Percentiles rank a stretch among this genome's conserved stretches.
These are phyloP conservation scores for Botrytis aclada DNA, from an alignment of 2,329 filamentous ascomycete genomes.

Conservation along the genomic window DNA sequence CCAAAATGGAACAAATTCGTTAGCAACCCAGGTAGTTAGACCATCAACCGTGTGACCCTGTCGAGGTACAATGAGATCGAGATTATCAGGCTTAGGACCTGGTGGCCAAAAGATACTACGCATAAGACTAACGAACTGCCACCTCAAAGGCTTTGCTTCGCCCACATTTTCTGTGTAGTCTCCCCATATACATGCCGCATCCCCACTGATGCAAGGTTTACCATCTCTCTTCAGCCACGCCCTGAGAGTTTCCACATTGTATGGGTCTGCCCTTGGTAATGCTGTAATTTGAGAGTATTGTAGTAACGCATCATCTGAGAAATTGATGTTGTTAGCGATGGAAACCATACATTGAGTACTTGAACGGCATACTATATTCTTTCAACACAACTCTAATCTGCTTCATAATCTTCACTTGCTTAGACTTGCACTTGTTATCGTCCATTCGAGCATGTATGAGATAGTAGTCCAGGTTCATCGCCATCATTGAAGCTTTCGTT, in stretches of 20 bases:
- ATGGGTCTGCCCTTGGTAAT: slow-evolving; percentile 21
- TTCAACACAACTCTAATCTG: slow-evolving; percentile 23
- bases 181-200: slow-evolving; percentile 18
- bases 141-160: slow-evolving; percentile 1
- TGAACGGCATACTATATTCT: slow-evolving; percentile 24
- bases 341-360: not conserved
- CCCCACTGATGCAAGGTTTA: slow-evolving; percentile 5
- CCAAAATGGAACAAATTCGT: slow-evolving; percentile 24
- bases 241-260: slow-evolving; percentile 21
- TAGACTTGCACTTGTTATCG: not conserved
- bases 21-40: slow-evolving; percentile 25
- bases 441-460: not conserved
- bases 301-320: slow-evolving; percentile 23
- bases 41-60: slow-evolving; percentile 19
- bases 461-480: not conserved
- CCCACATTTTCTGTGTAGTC: not conserved
- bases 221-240: not conserved
- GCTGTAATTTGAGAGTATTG: slow-evolving; percentile 21
- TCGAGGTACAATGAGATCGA: slow-evolving; percentile 24
- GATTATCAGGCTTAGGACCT: not conserved
- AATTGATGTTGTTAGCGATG: not conserved
- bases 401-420: slow-evolving; percentile 20
- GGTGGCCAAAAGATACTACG: not conserved
- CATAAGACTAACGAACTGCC: slow-evolving; percentile 15
- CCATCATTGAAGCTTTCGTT: not conserved